phyloP scores from a whole-genome alignment of 2,329 filamentous ascomycete species.

The Talaromyces sp. region DNA sequence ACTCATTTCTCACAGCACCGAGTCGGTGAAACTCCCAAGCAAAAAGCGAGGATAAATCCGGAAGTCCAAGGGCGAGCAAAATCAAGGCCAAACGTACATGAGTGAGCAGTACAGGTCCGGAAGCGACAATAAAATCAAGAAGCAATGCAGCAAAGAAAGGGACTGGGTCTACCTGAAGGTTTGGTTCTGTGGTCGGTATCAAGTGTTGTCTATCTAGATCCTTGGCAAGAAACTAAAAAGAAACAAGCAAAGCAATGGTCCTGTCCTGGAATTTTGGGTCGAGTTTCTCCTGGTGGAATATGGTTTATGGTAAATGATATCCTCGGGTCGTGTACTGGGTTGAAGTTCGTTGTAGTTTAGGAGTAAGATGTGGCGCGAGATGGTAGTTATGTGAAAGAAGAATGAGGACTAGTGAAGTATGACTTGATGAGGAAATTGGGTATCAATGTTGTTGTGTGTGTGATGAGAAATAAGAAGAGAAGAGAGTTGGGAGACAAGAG shows the following conservation, averaged over 20 bases:
- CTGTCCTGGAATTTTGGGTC: conserved; percentile 23
- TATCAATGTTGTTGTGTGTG: conserved; percentile 13
- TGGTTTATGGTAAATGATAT: conserved; percentile 12
- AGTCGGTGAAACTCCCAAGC: conserved; percentile 10
- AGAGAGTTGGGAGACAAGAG: conserved; percentile 9
- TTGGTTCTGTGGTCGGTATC: conserved; percentile 27
- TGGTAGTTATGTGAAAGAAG: not conserved
- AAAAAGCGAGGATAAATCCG: conserved; percentile 21
- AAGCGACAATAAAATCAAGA: conserved; percentile 23
- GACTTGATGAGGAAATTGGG: conserved; percentile 2
- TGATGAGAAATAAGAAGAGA: conserved; percentile 10
- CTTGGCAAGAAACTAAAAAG: conserved; percentile 23
- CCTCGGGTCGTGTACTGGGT: conserved; percentile 17
- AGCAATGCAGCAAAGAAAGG: conserved; percentile 32
- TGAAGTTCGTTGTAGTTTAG: not conserved
- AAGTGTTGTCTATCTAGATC: conserved; percentile 20
- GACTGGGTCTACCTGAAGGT: conserved; percentile 43
- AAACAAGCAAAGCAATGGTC: conserved; percentile 29
- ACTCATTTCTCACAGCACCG: conserved; percentile 21
- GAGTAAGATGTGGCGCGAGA: not conserved
- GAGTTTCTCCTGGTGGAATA: conserved; percentile 1
- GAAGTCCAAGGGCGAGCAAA: conserved; percentile 18
- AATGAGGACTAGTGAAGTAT: not conserved
- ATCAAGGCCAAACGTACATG: conserved; percentile 11
- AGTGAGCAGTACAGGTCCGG: conserved; percentile 22